phyloP scores from a whole-genome alignment of 805 yeast genomes.

The Saccharomycopsis amapae region DNA sequence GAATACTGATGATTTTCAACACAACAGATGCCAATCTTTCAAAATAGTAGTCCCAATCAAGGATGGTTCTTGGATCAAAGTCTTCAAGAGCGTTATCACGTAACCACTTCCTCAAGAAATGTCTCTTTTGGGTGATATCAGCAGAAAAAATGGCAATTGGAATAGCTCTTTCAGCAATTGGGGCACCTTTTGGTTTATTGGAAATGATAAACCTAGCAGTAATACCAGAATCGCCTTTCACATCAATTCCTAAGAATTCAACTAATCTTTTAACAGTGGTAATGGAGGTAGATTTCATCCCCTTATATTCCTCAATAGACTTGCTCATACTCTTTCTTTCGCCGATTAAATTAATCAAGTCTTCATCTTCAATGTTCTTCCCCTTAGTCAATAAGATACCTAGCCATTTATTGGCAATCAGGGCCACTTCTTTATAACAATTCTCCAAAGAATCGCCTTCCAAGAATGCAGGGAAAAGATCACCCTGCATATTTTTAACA shows the following conservation, averaged over 20 bases:
- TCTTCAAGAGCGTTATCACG: slow-evolving; percentile 66
- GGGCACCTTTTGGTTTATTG: slow-evolving; percentile 71
- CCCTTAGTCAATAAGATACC: slow-evolving; percentile 90
- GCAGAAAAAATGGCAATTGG: slow-evolving; percentile 95
- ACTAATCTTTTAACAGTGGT: slow-evolving; percentile 92
- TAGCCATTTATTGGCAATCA: slow-evolving; percentile 91
- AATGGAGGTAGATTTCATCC: slow-evolving; percentile 89
- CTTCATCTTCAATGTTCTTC: slow-evolving; percentile 82
- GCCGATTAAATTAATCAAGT: slow-evolving; percentile 87
- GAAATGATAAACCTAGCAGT: slow-evolving; percentile 93
- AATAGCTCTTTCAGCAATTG: slow-evolving; percentile 92
- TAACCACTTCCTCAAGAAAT: slow-evolving; percentile 80
- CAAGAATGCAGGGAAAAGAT: slow-evolving; percentile 82
- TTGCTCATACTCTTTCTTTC: slow-evolving; percentile 95
- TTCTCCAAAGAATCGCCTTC: slow-evolving; percentile 73
- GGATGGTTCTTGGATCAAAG: slow-evolving; percentile 80
- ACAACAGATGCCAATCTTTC: slow-evolving; percentile 89
- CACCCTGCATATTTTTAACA: slow-evolving; percentile 91
- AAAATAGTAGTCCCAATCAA: slow-evolving; percentile 90
- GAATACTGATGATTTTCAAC: slow-evolving; percentile 91
- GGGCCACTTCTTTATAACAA: slow-evolving; percentile 86
- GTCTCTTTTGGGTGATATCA: slow-evolving; percentile 59
- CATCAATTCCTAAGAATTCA: slow-evolving; percentile 90
- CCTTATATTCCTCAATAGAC: slow-evolving; percentile 79
- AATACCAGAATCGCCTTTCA: slow-evolving; percentile 93